Conservation (phyloP, 805 yeast species). For the Yamadazyma sp. region DNA sequence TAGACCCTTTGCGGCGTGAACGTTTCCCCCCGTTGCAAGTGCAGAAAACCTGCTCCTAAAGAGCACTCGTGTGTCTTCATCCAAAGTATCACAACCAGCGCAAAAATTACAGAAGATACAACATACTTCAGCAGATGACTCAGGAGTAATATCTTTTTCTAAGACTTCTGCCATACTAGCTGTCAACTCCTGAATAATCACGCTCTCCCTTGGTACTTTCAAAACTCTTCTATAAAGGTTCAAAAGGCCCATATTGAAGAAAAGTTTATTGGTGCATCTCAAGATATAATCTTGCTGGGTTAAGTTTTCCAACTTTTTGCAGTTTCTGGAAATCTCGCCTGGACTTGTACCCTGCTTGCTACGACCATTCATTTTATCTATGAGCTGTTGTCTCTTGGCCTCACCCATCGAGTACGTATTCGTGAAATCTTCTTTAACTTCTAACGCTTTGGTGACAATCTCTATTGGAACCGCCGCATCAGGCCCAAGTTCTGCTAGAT, state of each 20-base stretch:
- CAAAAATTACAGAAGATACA: slow-evolving; percentile 55
- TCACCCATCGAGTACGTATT: slow-evolving; percentile 27
- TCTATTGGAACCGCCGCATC: slow-evolving; percentile 18
- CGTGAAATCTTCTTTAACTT: slow-evolving; percentile 25
- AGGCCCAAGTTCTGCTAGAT: slow-evolving; percentile 13
- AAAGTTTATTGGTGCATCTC: slow-evolving; percentile 51
- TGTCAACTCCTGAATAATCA: slow-evolving; percentile 49
- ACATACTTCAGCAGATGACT: slow-evolving; percentile 55
- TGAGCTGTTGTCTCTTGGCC: slow-evolving; percentile 22
- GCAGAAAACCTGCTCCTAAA: slow-evolving; percentile 40
- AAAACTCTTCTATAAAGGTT: slow-evolving; percentile 59
- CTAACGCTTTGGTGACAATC: slow-evolving; percentile 23
- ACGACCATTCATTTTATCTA: slow-evolving; percentile 21
- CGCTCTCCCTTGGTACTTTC: slow-evolving; percentile 44
- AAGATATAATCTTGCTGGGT: slow-evolving; percentile 35
- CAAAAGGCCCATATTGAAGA: slow-evolving; percentile 52
- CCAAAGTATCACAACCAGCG: slow-evolving; percentile 57
- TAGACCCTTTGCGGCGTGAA: slow-evolving; percentile 45
- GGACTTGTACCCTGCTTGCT: background rate
- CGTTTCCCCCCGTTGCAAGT: slow-evolving; percentile 44
- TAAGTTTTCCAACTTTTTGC: slow-evolving; percentile 15
- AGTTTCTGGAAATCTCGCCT: slow-evolving; percentile 3
- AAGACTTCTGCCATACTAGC: slow-evolving; percentile 37
- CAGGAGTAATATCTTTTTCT: slow-evolving; percentile 40
- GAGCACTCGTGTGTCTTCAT: slow-evolving; percentile 33